These are phyloP conservation scores for Ophiostoma ips DNA, from an alignment of 2,329 filamentous ascomycete species.

Conservation along the genomic window DNA sequence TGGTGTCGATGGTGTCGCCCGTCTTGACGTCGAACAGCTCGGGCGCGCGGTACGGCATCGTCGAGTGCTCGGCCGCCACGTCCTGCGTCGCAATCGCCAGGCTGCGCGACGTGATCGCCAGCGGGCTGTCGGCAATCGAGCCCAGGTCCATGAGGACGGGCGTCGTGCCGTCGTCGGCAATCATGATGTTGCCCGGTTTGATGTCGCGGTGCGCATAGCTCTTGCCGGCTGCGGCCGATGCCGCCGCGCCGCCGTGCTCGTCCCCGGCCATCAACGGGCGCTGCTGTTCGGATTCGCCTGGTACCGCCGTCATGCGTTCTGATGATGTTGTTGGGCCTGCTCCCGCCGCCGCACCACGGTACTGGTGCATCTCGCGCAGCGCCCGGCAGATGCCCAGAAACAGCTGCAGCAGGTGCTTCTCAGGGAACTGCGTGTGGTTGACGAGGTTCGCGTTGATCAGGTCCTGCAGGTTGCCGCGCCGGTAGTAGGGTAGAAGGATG, in stretches of 20 bases:
- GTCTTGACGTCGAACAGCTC: slow-evolving; percentile 98
- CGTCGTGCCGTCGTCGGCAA: slow-evolving; percentile 72
- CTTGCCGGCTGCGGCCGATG: slow-evolving; percentile 48
- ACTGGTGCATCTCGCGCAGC: slow-evolving; percentile 82
- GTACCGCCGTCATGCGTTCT: slow-evolving; percentile 48
- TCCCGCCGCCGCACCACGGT: slow-evolving; percentile 41
- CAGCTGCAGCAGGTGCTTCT: slow-evolving; percentile 72
- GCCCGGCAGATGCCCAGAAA: slow-evolving; percentile 88
- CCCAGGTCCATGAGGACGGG: slow-evolving; percentile 97
- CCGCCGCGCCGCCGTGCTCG: slow-evolving; percentile 37
- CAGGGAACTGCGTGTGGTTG: slow-evolving; percentile 83
- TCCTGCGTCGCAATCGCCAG: slow-evolving; percentile 88
- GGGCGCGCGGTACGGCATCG: slow-evolving; percentile 95
- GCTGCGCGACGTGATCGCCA: slow-evolving; percentile 78
- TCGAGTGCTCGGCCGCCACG: slow-evolving; percentile 86
- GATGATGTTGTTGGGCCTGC: no score
- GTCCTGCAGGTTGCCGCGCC: slow-evolving; percentile 89
- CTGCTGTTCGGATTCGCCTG: slow-evolving; percentile 52
- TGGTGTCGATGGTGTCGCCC: slow-evolving; percentile 80
- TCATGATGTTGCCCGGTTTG: slow-evolving; percentile 99
- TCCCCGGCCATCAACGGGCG: slow-evolving; percentile 75
- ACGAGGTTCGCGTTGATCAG: slow-evolving; percentile 97
- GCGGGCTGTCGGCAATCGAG: slow-evolving; percentile 75
- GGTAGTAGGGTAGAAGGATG: slow-evolving; percentile 89
- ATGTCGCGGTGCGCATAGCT: slow-evolving; percentile 94